These are phyloP conservation scores for Amaranthus cruentus DNA, from an alignment of 148 eudicot genomes.

Conservation along the genomic window DNA sequence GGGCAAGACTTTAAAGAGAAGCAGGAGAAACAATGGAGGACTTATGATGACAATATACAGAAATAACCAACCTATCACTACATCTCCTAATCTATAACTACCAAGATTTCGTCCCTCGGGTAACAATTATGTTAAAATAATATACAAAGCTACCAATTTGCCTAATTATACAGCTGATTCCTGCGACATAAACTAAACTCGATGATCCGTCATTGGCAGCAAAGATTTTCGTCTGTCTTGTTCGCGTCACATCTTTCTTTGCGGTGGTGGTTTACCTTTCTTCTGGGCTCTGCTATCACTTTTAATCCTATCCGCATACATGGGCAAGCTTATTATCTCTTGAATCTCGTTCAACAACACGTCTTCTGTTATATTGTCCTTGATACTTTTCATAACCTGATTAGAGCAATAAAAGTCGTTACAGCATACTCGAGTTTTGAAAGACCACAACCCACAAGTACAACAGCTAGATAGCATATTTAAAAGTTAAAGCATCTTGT, in stretches of 20 bases:
- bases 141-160: no score
- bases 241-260: background rate
- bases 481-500: background rate
- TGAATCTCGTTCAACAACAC: constrained; percentile 57
- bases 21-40: no score
- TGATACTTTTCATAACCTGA: constrained; percentile 81
- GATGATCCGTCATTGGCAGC: background rate
- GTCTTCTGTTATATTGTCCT: constrained; percentile 73
- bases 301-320: constrained; percentile 77
- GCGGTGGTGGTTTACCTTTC: constrained; percentile 6
- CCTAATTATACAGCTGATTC: no score
- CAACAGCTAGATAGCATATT: background rate
- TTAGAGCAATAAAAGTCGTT: background rate
- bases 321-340: constrained; percentile 65
- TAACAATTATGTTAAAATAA: no score
- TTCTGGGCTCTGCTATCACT: constrained; percentile 48
- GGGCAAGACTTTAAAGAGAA: no score
- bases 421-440: no score
- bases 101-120: no score
- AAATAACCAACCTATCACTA: no score
- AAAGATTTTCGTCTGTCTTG: background rate
- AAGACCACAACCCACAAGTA: background rate
- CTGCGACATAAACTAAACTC: no score
- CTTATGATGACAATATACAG: no score
- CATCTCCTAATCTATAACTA: no score